phyloP scores from a whole-genome alignment of 2,329 filamentous ascomycete genomes.

The Fusarium nurragi region DNA sequence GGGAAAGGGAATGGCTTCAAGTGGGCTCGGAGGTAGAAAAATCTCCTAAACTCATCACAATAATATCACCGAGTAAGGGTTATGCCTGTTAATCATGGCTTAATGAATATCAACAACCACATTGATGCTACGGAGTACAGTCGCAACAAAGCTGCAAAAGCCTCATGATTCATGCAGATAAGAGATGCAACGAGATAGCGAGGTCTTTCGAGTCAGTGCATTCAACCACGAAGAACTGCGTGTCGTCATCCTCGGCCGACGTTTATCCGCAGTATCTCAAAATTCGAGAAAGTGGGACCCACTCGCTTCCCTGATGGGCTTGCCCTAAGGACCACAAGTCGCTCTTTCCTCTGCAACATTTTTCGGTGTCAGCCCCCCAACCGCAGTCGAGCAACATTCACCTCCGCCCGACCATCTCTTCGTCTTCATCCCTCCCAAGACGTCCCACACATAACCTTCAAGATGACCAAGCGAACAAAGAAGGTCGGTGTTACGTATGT shows the following conservation, averaged over 20 bases:
- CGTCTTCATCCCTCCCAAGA: constrained; percentile 49
- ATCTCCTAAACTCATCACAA: not conserved
- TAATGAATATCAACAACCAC: not conserved
- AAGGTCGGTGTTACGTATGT: constrained; percentile 92
- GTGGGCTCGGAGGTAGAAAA: not conserved
- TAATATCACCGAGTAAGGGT: not conserved
- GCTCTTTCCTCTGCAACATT: constrained; percentile 46
- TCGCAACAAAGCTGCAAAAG: not conserved
- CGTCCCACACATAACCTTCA: constrained; percentile 60
- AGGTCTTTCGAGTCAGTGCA: not conserved
- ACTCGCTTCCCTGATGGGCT: constrained; percentile 50
- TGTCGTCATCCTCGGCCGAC: constrained; percentile 66
- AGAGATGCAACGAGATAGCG: not conserved
- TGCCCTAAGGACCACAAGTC: constrained; percentile 55
- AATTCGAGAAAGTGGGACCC: constrained; percentile 40
- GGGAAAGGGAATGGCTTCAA: not conserved
- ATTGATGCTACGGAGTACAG: not conserved
- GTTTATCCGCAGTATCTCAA: constrained; percentile 55
- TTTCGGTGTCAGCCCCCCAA: constrained; percentile 47
- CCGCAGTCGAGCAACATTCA: constrained; percentile 47
- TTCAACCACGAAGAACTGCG: not conserved
- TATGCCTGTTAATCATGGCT: not conserved
- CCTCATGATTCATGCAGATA: constrained; percentile 19
- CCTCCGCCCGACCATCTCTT: constrained; percentile 46
- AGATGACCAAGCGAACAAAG: constrained; percentile 95